Evolutionary conservation across 179 eudicot genomes (phyloP).

Genomic region (Amaranthus tricolor): DNA sequence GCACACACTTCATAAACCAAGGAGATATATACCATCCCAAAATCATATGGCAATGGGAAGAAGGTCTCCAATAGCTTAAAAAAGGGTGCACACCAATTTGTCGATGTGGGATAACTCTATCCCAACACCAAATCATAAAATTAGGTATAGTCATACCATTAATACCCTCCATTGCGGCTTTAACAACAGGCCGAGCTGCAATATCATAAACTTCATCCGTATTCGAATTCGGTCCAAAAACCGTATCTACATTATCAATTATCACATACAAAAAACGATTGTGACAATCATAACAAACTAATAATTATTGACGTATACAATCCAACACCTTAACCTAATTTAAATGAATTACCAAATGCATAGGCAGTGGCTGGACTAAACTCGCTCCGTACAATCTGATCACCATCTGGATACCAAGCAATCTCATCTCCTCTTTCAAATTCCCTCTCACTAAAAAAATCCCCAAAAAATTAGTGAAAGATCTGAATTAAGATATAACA

Average conservation of each 20-base stretch:
- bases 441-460: slow-evolving; percentile 23
- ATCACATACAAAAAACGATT: not conserved
- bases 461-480: not conserved
- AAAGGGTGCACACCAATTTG: too few relatives aligned
- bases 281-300: not conserved
- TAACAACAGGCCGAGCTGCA: slow-evolving; percentile 78
- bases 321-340: not conserved
- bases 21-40: too few relatives aligned
- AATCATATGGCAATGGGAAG: too few relatives aligned
- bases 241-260: slow-evolving; percentile 54
- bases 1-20: too few relatives aligned
- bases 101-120: too few relatives aligned
- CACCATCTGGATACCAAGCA: slow-evolving; percentile 35
- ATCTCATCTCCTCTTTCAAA: slow-evolving; percentile 30
- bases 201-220: slow-evolving; percentile 86
- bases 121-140: too few relatives aligned
- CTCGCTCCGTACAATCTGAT: slow-evolving; percentile 27
- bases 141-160: slow-evolving; percentile 43
- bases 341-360: slow-evolving; percentile 19
- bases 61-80: too few relatives aligned
- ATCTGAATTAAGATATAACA: not conserved
- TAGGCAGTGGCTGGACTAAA: slow-evolving; percentile 21
- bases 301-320: not conserved
- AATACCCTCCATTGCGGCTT: slow-evolving; percentile 86
- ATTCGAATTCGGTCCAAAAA: slow-evolving; percentile 90